Percentiles rank a stretch among this genome's conserved stretches.
These are phyloP conservation scores for Meripilus lineatus DNA, from an alignment of 1,284 basidiomycete species.

Conservation along the genomic window DNA sequence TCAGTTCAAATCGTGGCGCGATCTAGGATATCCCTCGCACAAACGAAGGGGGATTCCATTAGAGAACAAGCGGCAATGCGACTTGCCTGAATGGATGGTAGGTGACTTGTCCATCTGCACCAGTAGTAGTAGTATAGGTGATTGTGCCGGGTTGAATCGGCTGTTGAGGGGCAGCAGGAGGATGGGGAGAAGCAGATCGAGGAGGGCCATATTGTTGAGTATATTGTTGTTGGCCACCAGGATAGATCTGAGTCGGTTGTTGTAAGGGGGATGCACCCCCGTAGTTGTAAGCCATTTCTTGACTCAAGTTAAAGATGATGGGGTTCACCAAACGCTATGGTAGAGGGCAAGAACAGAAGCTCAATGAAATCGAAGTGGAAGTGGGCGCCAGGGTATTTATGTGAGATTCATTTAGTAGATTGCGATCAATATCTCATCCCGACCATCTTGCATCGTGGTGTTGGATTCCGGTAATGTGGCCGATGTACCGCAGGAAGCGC, in stretches of 20 bases:
- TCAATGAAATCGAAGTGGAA: background rate
- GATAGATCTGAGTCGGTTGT: background rate
- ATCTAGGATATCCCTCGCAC: too few species aligned
- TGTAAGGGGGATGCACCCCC: constrained; percentile 21
- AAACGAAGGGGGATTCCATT: constrained; percentile 2
- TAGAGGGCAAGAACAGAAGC: background rate
- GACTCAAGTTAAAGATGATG: too few species aligned
- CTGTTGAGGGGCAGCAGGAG: constrained; percentile 14
- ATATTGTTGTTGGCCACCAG: background rate
- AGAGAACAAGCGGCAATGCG: constrained; percentile 5
- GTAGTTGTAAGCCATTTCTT: constrained; percentile 3
- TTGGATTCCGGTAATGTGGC: background rate
- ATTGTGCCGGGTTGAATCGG: constrained; percentile 53
- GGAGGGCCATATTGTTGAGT: too few species aligned
- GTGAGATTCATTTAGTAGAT: background rate
- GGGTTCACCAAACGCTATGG: too few species aligned
- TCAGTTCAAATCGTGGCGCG: constrained; percentile 3
- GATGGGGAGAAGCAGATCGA: too few species aligned
- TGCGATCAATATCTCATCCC: too few species aligned
- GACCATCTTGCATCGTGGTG: background rate
- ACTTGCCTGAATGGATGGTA: constrained; percentile 72
- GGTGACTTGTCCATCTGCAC: constrained; percentile 50
- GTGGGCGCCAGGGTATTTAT: background rate
- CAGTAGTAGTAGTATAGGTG: constrained; percentile 62
- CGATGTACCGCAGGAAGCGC: too few species aligned